Evolutionary conservation across 352 stramenopile genomes (phyloP).

Genomic region (Phytophthora tubulina): DNA sequence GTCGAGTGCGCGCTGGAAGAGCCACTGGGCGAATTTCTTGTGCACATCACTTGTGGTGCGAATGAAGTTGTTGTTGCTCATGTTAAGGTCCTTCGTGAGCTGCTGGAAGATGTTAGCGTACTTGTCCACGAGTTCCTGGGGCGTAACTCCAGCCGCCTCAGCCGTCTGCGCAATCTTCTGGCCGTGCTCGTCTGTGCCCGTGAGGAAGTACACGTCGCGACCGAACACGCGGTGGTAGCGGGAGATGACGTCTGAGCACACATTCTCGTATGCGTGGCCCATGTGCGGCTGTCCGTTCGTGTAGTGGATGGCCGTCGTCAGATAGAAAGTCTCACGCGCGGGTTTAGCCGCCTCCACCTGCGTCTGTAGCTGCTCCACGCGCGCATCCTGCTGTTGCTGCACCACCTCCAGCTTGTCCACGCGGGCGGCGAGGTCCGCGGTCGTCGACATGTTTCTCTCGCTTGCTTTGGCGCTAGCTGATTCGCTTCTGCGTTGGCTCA

Average conservation of each 20-base stretch:
- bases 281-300: constrained; percentile 98
- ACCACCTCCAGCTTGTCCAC: constrained; percentile 55
- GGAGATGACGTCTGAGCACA: constrained; percentile 96
- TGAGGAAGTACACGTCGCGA: constrained; percentile 88
- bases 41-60: constrained; percentile 96
- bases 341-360: constrained; percentile 49
- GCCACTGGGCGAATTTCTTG: constrained; percentile 94
- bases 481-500: constrained; percentile 33
- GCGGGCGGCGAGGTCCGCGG: constrained; percentile 47
- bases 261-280: constrained; percentile 99
- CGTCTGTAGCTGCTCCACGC: constrained; percentile 40
- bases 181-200: constrained; percentile 97
- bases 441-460: constrained; percentile 37
- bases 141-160: constrained; percentile 89
- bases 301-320: constrained; percentile 99
- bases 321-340: constrained; percentile 92
- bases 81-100: constrained; percentile 87
- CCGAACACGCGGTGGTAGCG: constrained; percentile 95
- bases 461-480: constrained; percentile 21
- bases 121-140: constrained; percentile 97
- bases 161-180: constrained; percentile 99
- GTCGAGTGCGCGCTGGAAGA: constrained; percentile 93
- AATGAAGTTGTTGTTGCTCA: constrained; percentile 94
- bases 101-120: constrained; percentile 91
- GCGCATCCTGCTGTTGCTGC: constrained; percentile 57